Evolutionary conservation across 371 early-diverging fungal genomes (phyloP).

Genomic region (Rhizomucor pusillus): DNA sequence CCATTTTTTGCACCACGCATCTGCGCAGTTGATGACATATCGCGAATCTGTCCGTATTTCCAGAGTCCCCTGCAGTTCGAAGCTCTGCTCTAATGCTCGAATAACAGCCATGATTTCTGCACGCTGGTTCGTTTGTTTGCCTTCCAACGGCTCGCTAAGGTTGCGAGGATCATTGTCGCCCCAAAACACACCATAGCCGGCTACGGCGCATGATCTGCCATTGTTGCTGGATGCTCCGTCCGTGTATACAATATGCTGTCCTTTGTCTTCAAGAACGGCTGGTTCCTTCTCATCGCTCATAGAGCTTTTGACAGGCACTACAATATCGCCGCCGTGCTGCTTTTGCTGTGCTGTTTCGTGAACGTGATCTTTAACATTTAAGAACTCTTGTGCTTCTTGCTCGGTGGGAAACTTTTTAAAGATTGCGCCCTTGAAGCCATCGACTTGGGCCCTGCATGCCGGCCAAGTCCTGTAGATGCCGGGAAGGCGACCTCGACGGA

Average conservation of each 20-base stretch:
- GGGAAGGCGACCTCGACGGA: not conserved
- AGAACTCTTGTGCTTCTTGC: not conserved
- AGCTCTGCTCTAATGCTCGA: constrained; percentile 61
- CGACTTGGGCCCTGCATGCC: not conserved
- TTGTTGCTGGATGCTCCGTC: constrained; percentile 78
- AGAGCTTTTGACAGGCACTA: not conserved
- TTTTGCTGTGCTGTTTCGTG: not conserved
- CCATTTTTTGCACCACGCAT: constrained; percentile 72
- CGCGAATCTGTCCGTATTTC: constrained; percentile 72
- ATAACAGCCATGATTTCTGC: constrained; percentile 80
- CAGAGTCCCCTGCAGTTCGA: constrained; percentile 18
- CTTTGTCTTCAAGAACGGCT: not conserved
- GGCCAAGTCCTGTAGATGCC: not conserved
- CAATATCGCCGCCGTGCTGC: not conserved
- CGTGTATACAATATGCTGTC: constrained; percentile 57
- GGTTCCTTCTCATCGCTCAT: not conserved
- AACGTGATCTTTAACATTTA: not conserved
- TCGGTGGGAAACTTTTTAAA: not conserved
- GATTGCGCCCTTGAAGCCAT: not conserved
- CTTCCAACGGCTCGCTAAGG: constrained; percentile 60
- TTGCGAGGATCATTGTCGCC: constrained; percentile 74
- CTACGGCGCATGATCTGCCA: constrained; percentile 58
- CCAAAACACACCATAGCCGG: constrained; percentile 87
- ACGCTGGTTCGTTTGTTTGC: constrained; percentile 82
- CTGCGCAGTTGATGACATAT: constrained; percentile 66